Base-by-base conservation (phyloP, 2,329 filamentous ascomycete species). In the Pestalotiopsis sp. region DNA sequence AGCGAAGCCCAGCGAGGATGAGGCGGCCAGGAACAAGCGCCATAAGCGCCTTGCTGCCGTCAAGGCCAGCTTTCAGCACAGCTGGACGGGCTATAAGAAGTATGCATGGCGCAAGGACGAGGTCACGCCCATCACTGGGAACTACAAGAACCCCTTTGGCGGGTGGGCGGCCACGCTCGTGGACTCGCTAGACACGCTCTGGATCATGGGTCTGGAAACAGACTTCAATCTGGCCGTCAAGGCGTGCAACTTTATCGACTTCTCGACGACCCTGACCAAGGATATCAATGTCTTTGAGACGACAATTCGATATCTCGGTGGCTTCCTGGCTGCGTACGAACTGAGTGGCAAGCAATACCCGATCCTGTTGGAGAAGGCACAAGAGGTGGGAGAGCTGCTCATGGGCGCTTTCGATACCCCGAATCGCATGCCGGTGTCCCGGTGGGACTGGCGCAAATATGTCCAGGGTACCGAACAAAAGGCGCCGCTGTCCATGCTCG, bases 261-360 rank as follows among this genome's bases (percentile, higher is more conserved):
- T 92, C 75, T 85, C 86, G 1, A 84, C 79, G 2, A 87, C 88
- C 0, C 78, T 78, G 5, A 73, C 79, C 57, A 76, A 79, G 5
- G 81, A 85, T 39, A 86, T 92, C 71, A 92, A 91, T 70, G 81
- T 92, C 0, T 93, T 93, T 70, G 91, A 93, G 78, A 92, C 90
- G 1, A 92, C 86, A 12, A 93, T 93, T 68, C 86, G 91, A 57
- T 93, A 93, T 74, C 84, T 93, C 0, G 91, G 91, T 14, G 91
- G 91, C 1, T 84, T 93, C 67, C 74, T 93, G 67, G 87, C 88
- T n/a, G 91, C 91, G 0, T 92, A 92, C 75, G 91, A 93, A 74
- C 77, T 93, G 25, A 92, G 89, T 73, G 83, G 81, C 41, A 84
- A 83, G 67, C 80, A 85, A 68, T 81, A 83, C 70, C 80, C 85